A percentile compares a stretch with the other conserved stretches of the same genome.
Evolutionary conservation across 495 filamentous ascomycete species (phyloP).

Genomic region (Penicillium alfredii): DNA sequence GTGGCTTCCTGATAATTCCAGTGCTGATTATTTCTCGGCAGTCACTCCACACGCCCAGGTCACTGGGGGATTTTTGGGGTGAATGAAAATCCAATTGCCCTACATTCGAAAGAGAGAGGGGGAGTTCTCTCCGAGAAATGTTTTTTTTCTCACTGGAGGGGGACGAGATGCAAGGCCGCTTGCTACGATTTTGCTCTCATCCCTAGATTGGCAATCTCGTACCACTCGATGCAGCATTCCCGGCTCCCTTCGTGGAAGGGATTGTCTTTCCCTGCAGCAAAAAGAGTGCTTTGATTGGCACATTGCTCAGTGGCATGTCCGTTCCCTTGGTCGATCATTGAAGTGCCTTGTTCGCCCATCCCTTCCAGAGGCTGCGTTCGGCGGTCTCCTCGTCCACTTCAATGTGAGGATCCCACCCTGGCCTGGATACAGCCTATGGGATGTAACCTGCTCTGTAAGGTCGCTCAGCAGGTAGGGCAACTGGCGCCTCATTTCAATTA

Average conservation of each 20-base stretch:
- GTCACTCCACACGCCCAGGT: too few relatives aligned
- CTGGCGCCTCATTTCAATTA: too few relatives aligned
- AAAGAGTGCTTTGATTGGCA: slow-evolving; percentile 7
- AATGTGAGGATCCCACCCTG: not conserved
- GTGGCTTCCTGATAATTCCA: too few relatives aligned
- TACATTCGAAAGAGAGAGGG: too few relatives aligned
- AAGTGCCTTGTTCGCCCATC: not conserved
- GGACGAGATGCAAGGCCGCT: slow-evolving; percentile 6
- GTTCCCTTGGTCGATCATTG: slow-evolving; percentile 4
- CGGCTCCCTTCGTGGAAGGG: not conserved
- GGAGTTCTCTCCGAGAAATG: too few relatives aligned
- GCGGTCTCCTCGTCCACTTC: not conserved
- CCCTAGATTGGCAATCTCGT: slow-evolving; percentile 18
- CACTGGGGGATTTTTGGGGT: too few relatives aligned
- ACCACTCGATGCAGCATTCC: slow-evolving; percentile 15
- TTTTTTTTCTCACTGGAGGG: too few relatives aligned
- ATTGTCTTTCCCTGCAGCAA: slow-evolving; percentile 5
- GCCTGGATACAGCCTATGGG: not conserved
- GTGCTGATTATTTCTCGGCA: too few relatives aligned
- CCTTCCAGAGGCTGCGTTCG: not conserved
- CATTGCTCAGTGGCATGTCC: not conserved
- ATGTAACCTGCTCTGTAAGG: not conserved
- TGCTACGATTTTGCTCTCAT: slow-evolving; percentile 9
- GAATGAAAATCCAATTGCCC: too few relatives aligned
- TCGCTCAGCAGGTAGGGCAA: not conserved